A percentile compares a stretch with the other conserved stretches of the same genome.
Evolutionary conservation across 331 rosid species (phyloP).

Genomic region (Malus hybrid): DNA sequence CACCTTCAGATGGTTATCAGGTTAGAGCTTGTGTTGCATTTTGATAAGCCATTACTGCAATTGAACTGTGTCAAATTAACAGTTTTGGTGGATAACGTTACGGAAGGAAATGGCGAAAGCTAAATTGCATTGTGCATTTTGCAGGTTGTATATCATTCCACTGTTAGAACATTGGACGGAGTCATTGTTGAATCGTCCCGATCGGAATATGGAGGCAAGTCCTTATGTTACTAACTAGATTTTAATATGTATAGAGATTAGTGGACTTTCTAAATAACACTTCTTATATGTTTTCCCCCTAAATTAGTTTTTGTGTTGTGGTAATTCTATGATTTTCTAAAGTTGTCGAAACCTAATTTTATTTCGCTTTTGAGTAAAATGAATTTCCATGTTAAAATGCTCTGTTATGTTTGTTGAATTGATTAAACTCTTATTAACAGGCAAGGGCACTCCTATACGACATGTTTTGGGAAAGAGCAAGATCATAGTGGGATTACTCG

Average conservation of each 20-base stretch:
- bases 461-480: conserved; percentile 90
- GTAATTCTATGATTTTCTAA: neutral
- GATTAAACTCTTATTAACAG: conserved; percentile 29
- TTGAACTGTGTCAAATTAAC: neutral
- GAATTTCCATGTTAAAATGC: neutral
- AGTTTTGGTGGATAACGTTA: neutral
- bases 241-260: neutral
- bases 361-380: neutral
- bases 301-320: neutral
- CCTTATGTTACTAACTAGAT: conserved; percentile 2
- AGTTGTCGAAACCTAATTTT: neutral
- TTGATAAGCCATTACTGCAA: neutral
- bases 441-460: conserved; percentile 64
- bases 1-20: conserved; percentile 84
- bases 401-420: conserved; percentile 15
- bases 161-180: conserved; percentile 82
- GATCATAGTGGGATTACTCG: conserved; percentile 82
- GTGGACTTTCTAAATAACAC: neutral
- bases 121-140: conserved; percentile 14
- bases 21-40: conserved; percentile 25
- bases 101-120: neutral
- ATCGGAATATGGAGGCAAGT: conserved; percentile 70
- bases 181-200: conserved; percentile 75
- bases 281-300: neutral
- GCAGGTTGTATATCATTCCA: conserved; percentile 76